Conservation (phyloP, 2,329 filamentous ascomycete species). For the Fusarium coicis region DNA sequence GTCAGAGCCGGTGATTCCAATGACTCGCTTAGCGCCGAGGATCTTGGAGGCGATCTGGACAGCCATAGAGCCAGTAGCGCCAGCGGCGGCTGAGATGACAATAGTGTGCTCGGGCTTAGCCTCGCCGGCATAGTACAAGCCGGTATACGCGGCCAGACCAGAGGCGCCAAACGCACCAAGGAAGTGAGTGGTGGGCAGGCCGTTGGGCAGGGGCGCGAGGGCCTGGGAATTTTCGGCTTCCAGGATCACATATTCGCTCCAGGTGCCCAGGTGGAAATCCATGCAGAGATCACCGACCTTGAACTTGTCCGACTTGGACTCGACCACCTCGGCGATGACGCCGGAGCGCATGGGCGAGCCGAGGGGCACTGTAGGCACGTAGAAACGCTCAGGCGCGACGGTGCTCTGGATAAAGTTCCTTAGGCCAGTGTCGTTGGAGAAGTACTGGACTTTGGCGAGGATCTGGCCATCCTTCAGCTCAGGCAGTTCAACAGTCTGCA, state of each 20-base stretch:
- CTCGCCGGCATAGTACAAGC: slow-evolving; percentile 39
- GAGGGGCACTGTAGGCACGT: slow-evolving; percentile 44
- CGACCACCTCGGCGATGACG: slow-evolving; percentile 45
- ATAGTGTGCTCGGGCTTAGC: slow-evolving; percentile 45
- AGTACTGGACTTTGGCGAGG: slow-evolving; percentile 43
- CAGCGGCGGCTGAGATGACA: slow-evolving; percentile 45
- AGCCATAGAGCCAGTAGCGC: slow-evolving; percentile 46
- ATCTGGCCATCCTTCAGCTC: slow-evolving; percentile 43
- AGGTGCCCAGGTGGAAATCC: slow-evolving; percentile 45
- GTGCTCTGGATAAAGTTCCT: slow-evolving; percentile 46
- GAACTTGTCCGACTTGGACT: slow-evolving; percentile 40
- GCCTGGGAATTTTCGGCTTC: slow-evolving; percentile 42
- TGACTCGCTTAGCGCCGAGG: slow-evolving; percentile 44
- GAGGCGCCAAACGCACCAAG: slow-evolving; percentile 46
- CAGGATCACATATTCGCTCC: slow-evolving; percentile 44
- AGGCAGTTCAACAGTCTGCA: slow-evolving; percentile 41
- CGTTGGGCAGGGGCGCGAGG: slow-evolving; percentile 38
- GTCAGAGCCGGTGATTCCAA: slow-evolving; percentile 44
- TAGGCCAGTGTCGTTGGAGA: slow-evolving; percentile 46
- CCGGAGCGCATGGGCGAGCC: slow-evolving; percentile 46
- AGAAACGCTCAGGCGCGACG: slow-evolving; percentile 44
- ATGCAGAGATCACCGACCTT: slow-evolving; percentile 44
- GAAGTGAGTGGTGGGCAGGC: slow-evolving; percentile 42
- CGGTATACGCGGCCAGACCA: slow-evolving; percentile 43
- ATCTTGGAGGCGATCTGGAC: slow-evolving; percentile 46